These are phyloP conservation scores for Penicillium glabrum DNA, from an alignment of 2,329 filamentous ascomycete genomes.

Conservation along the genomic window DNA sequence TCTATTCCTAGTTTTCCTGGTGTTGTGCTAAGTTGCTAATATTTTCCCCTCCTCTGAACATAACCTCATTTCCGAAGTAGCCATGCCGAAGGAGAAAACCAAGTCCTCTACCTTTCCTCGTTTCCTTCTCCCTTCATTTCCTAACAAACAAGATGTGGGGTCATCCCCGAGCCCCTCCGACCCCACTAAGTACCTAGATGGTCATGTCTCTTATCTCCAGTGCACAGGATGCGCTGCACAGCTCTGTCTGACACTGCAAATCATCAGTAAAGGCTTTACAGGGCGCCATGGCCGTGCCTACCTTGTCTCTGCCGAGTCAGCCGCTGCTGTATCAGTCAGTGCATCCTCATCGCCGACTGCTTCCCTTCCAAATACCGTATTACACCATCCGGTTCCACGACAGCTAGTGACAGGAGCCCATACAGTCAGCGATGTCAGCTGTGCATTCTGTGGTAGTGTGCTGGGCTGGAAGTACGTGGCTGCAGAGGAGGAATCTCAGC, in stretches of 20 bases:
- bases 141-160: conserved; percentile 28
- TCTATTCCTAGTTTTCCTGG: background rate
- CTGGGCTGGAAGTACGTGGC: conserved; percentile 66
- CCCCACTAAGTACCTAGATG: conserved; percentile 40
- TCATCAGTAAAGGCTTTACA: conserved; percentile 65
- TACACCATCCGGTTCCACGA: conserved; percentile 56
- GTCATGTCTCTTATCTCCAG: conserved; percentile 56
- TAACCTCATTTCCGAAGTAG: background rate
- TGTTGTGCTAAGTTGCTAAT: background rate
- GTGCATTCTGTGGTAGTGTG: conserved; percentile 55
- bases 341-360: conserved; percentile 30
- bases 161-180: conserved; percentile 5
- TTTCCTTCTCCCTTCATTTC: conserved; percentile 52
- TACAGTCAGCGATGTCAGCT: conserved; percentile 62
- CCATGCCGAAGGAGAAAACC: conserved; percentile 17
- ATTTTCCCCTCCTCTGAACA: background rate
- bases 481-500: conserved; percentile 61
- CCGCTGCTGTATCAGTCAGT: conserved; percentile 30
- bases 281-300: conserved; percentile 65
- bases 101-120: conserved; percentile 44
- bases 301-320: conserved; percentile 53
- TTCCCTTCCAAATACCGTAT: conserved; percentile 59
- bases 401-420: conserved; percentile 64
- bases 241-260: conserved; percentile 58
- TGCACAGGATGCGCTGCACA: conserved; percentile 61